Evolutionary conservation across 805 yeast species (phyloP).

Genomic region (Kodamaea nitidulidarum): DNA sequence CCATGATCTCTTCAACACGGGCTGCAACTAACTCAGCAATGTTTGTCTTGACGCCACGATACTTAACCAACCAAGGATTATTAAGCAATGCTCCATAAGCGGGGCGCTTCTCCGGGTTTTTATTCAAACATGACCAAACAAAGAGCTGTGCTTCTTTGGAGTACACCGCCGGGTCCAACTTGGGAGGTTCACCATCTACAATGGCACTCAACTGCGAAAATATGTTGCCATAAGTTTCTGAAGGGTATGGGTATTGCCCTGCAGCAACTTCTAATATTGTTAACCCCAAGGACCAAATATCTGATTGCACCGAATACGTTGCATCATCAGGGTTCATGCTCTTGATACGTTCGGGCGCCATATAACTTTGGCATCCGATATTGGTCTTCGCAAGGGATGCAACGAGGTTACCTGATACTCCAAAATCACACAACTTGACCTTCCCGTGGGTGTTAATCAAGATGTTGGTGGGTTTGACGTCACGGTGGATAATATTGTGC

Average conservation of each 20-base stretch:
- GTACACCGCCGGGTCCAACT: conserved; percentile 32
- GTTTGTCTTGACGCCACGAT: conserved; percentile 34
- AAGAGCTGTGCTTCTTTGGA: conserved; percentile 78
- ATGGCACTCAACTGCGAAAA: conserved; percentile 93
- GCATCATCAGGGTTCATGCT: conserved; percentile 68
- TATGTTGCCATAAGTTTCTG: conserved; percentile 85
- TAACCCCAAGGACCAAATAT: conserved; percentile 92
- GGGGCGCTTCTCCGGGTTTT: conserved; percentile 78
- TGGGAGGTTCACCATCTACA: conserved; percentile 45
- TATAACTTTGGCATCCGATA: conserved; percentile 95
- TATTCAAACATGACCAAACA: conserved; percentile 71
- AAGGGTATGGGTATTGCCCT: conserved; percentile 94
- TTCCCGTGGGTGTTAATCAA: conserved; percentile 79
- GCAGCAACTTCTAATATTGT: conserved; percentile 82
- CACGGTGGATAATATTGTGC: conserved; percentile 92
- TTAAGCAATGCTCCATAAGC: conserved; percentile 67
- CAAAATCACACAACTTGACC: conserved; percentile 91
- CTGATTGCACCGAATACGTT: conserved; percentile 89
- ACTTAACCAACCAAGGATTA: conserved; percentile 78
- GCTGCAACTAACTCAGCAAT: conserved; percentile 28
- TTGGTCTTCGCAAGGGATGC: conserved; percentile 94
- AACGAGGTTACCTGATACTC: conserved; percentile 91
- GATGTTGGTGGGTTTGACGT: conserved; percentile 94
- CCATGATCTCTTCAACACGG: conserved; percentile 14
- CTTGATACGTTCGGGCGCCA: conserved; percentile 97